A percentile compares a stretch with the other conserved stretches of the same genome.
Conservation (phyloP, 2,329 filamentous ascomycete species). For the Sclerotinia borealis region DNA sequence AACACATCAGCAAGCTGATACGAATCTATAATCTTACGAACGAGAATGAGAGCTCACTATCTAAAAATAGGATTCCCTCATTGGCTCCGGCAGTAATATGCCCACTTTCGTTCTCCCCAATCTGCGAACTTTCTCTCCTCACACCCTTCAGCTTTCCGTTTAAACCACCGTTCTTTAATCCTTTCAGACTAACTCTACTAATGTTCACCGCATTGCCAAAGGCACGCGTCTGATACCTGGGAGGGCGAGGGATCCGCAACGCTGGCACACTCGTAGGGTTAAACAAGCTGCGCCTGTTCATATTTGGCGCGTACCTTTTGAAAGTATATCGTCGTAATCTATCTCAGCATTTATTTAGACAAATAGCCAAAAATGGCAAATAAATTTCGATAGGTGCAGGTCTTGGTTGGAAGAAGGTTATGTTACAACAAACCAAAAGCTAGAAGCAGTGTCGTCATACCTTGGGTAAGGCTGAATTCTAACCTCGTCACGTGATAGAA, state of each 20-base stretch:
- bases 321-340: conserved; percentile 6
- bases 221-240: conserved; percentile 16
- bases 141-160: conserved; percentile 18
- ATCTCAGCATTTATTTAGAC: not conserved
- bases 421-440: not conserved
- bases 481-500: conserved; percentile 6
- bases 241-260: conserved; percentile 26
- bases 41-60: conserved; percentile 53
- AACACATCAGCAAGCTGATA: not conserved
- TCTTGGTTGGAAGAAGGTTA: not conserved
- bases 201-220: conserved; percentile 22
- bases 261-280: conserved; percentile 34
- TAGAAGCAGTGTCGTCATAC: conserved; percentile 17
- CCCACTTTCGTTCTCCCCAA: conserved; percentile 62
- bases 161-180: conserved; percentile 10
- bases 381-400: not conserved
- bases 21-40: not conserved
- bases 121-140: conserved; percentile 40
- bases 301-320: conserved; percentile 13
- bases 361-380: not conserved
- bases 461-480: conserved; percentile 11
- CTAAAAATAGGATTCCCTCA: conserved; percentile 83
- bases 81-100: conserved; percentile 73
- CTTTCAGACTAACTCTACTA: conserved; percentile 14
- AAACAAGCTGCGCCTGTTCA: conserved; percentile 30